A percentile compares a stretch with the other conserved stretches of the same genome.
These are phyloP conservation scores for Globisporangium uncinulatum DNA, from an alignment of 352 stramenopile species.

Conservation along the genomic window DNA sequence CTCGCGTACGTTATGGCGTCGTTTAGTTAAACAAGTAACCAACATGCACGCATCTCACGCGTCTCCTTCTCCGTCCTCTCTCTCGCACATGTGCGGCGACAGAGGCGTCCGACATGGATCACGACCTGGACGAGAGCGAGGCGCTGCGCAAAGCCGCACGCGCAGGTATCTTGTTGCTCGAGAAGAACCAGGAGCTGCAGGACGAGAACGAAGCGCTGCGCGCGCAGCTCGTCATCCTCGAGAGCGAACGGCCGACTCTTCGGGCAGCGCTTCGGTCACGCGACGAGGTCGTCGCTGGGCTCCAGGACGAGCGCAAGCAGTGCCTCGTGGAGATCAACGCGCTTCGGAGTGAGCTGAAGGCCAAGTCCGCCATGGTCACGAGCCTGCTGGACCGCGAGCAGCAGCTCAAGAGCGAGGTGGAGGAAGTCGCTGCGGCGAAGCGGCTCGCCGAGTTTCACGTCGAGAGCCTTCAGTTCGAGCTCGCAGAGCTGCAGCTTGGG, in stretches of 20 bases:
- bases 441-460: slow-evolving; percentile 32
- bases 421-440: slow-evolving; percentile 24
- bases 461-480: slow-evolving; percentile 19
- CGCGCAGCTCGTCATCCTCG: slow-evolving; percentile 46
- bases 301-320: slow-evolving; percentile 37
- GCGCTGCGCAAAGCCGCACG: slow-evolving; percentile 58
- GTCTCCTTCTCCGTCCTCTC: not conserved
- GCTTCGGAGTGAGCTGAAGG: slow-evolving; percentile 47
- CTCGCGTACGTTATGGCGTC: slow-evolving; percentile 7
- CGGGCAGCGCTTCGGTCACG: slow-evolving; percentile 26
- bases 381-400: slow-evolving; percentile 52
- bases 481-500: slow-evolving; percentile 16
- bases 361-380: slow-evolving; percentile 53
- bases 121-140: slow-evolving; percentile 53
- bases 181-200: slow-evolving; percentile 67
- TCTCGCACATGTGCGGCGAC: slow-evolving; percentile 1
- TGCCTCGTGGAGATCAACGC: slow-evolving; percentile 45
- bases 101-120: slow-evolving; percentile 31
- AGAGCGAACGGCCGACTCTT: slow-evolving; percentile 45
- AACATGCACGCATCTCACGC: not conserved
- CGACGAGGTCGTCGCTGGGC: slow-evolving; percentile 32
- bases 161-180: slow-evolving; percentile 62
- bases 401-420: slow-evolving; percentile 25
- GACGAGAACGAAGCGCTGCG: slow-evolving; percentile 52
- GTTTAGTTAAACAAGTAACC: not conserved